Evolutionary conservation across 345 rosid species (phyloP), one percentile per base, ranked within the genome.

Genomic region (Rhizophora apiculata): DNA sequence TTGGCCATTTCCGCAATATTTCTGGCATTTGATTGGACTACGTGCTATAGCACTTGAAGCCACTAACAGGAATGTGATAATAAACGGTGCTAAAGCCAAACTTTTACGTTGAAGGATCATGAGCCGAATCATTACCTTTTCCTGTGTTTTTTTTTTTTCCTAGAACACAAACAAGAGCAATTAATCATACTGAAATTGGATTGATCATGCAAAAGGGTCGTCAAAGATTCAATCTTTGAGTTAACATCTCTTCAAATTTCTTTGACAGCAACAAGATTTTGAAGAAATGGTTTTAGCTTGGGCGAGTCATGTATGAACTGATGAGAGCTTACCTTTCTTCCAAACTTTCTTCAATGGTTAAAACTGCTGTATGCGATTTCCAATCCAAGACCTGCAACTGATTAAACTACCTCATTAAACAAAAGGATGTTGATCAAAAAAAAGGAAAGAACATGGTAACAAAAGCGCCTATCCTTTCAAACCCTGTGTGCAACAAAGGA

Each of bases 1-100:
- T 29, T 79, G 62, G 11, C 74, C 78, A 0, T 9, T 22, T 31
- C 81, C 87, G 69, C 99, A 93, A 0, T 62, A 49, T n/a, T 67
- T 61, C 0, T 0, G 1, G 83, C 94, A 86, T 5, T 0, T 0
- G 20, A 20, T 36, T 6, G 78, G 67, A 56, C 51, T 66, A 9
- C 39, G 61, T 49, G 83, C 49, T 43, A 13, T 13, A 43, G 37
- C 55, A n/a, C 63, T 58, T 43, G 62, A 22, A 0, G 65, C 48
- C 37, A 62, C 11, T 2, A 67, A 8, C 3, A 67, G 71, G 16
- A 77, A 18, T 26, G 65, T 21, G 5, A 59, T 16, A 13, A 68
- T 32, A 9, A 59, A 19, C 15, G 77, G 48, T 29, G 49, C 49
- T 3, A 71, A 24, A 34, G 31, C 49, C 5, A 71, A 24, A 34